Conservation (phyloP, 2,329 filamentous ascomycete genomes). For the Pseudogymnoascus sp. region DNA sequence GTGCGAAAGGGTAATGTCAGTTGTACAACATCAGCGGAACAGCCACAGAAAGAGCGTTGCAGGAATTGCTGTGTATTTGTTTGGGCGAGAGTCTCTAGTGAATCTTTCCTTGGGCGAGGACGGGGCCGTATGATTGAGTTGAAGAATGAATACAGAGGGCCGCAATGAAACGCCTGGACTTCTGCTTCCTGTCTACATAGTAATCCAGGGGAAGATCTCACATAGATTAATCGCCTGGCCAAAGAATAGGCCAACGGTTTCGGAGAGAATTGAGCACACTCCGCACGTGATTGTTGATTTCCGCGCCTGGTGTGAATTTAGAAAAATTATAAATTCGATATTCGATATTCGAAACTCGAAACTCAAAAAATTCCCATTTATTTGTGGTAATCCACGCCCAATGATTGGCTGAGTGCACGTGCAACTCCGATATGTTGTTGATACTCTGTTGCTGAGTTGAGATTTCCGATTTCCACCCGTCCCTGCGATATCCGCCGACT, state of each 20-base stretch:
- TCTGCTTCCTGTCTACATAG: not conserved
- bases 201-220: not conserved
- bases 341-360: not conserved
- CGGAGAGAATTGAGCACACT: not conserved
- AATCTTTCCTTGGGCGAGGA: too few species aligned
- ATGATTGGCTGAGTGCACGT: not conserved
- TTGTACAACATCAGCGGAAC: too few species aligned
- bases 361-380: not conserved
- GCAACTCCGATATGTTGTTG: not conserved
- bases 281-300: too few species aligned
- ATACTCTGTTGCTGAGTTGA: not conserved
- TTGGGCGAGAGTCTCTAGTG: too few species aligned
- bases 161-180: not conserved
- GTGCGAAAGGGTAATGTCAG: not conserved
- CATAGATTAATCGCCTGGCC: not conserved
- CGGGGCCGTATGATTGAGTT: too few species aligned
- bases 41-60: too few species aligned
- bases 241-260: not conserved
- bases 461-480: not conserved
- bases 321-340: not conserved
- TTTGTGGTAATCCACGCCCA: not conserved
- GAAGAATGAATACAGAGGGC: not conserved
- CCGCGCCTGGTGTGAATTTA: too few species aligned
- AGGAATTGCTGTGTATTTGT: too few species aligned
- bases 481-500: conserved; percentile 1